These are phyloP conservation scores for Podila epicladia DNA, from an alignment of 192 early-diverging fungal genomes.

Conservation along the genomic window DNA sequence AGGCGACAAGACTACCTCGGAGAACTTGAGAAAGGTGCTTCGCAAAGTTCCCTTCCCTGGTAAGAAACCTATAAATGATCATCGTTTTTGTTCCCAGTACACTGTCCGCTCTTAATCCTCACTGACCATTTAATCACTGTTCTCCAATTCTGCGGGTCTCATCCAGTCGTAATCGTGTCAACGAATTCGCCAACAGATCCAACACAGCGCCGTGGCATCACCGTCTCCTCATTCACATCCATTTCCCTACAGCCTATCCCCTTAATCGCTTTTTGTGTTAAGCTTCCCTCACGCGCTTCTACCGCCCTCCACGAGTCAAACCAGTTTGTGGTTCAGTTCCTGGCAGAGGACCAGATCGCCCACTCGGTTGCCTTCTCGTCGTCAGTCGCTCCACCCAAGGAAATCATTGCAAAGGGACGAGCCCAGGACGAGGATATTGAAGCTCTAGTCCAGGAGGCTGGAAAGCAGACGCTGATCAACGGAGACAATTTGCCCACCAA, in stretches of 20 bases:
- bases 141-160: no score
- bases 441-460: slow-evolving; percentile 26
- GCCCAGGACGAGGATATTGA: slow-evolving; percentile 35
- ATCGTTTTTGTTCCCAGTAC: neutral
- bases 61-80: slow-evolving; percentile 1
- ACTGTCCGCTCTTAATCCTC: neutral
- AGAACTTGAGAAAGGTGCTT: slow-evolving; percentile 62
- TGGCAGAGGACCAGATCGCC: slow-evolving; percentile 62
- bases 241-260: slow-evolving; percentile 68
- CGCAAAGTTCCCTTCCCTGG: slow-evolving; percentile 71
- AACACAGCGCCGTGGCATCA: slow-evolving; percentile 63
- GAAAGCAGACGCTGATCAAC: slow-evolving; percentile 17
- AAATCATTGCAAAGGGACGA: neutral
- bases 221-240: slow-evolving; percentile 73
- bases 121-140: no score
- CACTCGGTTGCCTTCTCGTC: slow-evolving; percentile 71
- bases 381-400: slow-evolving; percentile 50
- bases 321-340: slow-evolving; percentile 68
- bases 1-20: slow-evolving; percentile 15
- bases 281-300: slow-evolving; percentile 69
- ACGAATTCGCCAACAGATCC: slow-evolving; percentile 48
- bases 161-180: slow-evolving; percentile 62
- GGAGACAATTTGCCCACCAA: neutral
- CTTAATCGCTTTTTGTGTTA: slow-evolving; percentile 68
- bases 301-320: slow-evolving; percentile 57